These are phyloP conservation scores for Kwoniella sp. DNA, from an alignment of 768 basidiomycete genomes.

Conservation along the genomic window DNA sequence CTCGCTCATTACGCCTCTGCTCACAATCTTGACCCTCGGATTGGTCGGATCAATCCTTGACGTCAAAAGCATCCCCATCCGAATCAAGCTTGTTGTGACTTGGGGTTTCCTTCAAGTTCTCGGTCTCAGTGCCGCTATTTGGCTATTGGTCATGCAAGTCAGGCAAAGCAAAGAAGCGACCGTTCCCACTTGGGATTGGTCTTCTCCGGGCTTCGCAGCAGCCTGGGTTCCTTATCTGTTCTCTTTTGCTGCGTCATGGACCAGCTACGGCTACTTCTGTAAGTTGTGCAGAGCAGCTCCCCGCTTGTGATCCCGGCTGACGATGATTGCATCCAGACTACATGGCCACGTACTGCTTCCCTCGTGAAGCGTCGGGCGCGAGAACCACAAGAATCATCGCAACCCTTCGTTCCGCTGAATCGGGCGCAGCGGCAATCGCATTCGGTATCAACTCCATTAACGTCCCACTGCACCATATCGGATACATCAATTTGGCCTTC, in stretches of 20 bases:
- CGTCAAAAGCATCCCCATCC: slow-evolving; percentile 6
- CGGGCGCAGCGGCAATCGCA: slow-evolving; percentile 18
- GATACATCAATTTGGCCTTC: slow-evolving; percentile 25
- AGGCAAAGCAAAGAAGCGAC: not conserved
- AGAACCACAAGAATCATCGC: slow-evolving; percentile 17
- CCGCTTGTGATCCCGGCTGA: no score
- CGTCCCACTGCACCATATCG: slow-evolving; percentile 10
- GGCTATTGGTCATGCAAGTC: slow-evolving; percentile 18
- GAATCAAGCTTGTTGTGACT: slow-evolving; percentile 21
- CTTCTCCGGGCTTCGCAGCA: slow-evolving; percentile 12
- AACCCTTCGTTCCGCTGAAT: slow-evolving; percentile 20
- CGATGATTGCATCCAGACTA: not conserved
- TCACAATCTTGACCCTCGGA: slow-evolving; percentile 12
- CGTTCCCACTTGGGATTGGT: slow-evolving; percentile 11
- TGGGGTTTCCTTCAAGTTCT: slow-evolving; percentile 18
- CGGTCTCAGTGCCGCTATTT: slow-evolving; percentile 8
- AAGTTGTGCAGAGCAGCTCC: not conserved
- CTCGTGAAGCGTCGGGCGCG: slow-evolving; percentile 11
- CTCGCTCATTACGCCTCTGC: slow-evolving; percentile 15
- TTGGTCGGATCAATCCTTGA: slow-evolving; percentile 16
- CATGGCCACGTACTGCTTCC: slow-evolving; percentile 15
- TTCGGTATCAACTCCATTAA: slow-evolving; percentile 22
- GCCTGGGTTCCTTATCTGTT: slow-evolving; percentile 12
- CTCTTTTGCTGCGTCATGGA: slow-evolving; percentile 9
- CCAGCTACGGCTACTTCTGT: slow-evolving; percentile 17